Evolutionary conservation across 2,329 filamentous ascomycete genomes (phyloP).

Genomic region (Sphaerostilbella broomeana): DNA sequence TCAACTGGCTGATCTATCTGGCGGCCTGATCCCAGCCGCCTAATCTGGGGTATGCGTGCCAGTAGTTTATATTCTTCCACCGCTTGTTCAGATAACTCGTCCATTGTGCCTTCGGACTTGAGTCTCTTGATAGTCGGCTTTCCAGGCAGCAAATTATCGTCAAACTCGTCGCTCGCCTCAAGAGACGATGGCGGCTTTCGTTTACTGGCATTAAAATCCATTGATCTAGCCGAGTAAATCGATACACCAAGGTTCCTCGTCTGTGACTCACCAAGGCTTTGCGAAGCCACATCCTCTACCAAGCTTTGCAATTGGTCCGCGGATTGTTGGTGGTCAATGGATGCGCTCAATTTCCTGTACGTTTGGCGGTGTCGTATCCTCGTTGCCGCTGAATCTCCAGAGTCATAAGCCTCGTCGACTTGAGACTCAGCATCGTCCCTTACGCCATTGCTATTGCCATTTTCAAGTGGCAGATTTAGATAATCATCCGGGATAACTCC

Average conservation of each 20-base stretch:
- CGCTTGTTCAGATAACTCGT: constrained; percentile 27
- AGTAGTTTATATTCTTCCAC: constrained; percentile 42
- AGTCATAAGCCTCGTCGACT: constrained; percentile 37
- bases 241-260: constrained; percentile 17
- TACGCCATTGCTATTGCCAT: constrained; percentile 32
- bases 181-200: constrained; percentile 41
- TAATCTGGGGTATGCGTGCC: constrained; percentile 43
- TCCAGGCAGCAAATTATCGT: constrained; percentile 32
- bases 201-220: constrained; percentile 46
- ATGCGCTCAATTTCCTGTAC: constrained; percentile 25
- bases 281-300: constrained; percentile 47
- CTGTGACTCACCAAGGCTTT: constrained; percentile 43
- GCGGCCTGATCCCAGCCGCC: constrained; percentile 43
- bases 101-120: constrained; percentile 42
- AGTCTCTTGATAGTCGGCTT: constrained; percentile 51
- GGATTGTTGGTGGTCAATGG: constrained; percentile 38
- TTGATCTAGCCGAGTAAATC: constrained; percentile 20
- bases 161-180: constrained; percentile 48
- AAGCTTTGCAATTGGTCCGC: constrained; percentile 45
- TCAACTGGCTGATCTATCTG: constrained; percentile 51
- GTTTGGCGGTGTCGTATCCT: constrained; percentile 21
- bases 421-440: constrained; percentile 41
- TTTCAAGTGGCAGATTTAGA: constrained; percentile 39
- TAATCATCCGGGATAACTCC: constrained; percentile 42
- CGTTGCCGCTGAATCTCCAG: constrained; percentile 31